Base-by-base conservation (phyloP, 2,329 filamentous ascomycete species). In the Volutella citrinella region DNA sequence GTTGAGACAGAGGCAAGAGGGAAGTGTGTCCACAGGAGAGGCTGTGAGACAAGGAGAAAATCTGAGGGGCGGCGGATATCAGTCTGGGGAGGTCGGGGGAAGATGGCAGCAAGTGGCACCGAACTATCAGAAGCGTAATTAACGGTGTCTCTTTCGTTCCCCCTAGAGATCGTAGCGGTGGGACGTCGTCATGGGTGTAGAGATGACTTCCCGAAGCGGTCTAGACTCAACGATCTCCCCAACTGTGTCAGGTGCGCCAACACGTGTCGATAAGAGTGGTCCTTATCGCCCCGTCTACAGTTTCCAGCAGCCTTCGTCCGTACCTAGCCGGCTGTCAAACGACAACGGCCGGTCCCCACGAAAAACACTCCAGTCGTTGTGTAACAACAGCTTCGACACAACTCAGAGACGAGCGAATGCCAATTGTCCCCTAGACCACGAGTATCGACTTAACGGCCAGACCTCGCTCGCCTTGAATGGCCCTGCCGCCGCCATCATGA, bases 71-170 rank as follows among this genome's bases (percentile, higher is more conserved):
- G 20, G 15, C 10, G 7, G 30, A 20, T 14, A 14, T 23, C 7
- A 21, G 32, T 17, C 19, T 17, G 21, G 11, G 18, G 29, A 21
- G 26, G 24, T 16, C 24, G n/a, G 22, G 13, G 13, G 10, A 15
- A 24, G 36, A 40, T 30, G 30, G 33, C 35, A 22, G n/a, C n/a
- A n/a, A n/a, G n/a, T n/a, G n/a, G n/a, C n/a, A n/a, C n/a, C n/a
- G n/a, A n/a, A n/a, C n/a, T n/a, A n/a, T n/a, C n/a, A n/a, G 47
- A 47, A 51, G 49, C 46, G 49, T 53, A 53, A 53, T 53, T 53
- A 53, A 46, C 47, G 41, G 49, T 48, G 43, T 32, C 42, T 33
- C 38, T 45, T 46, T 31, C 34, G 49, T 40, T 43, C 47, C 50
- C 50, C 46, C 42, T 49, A 54, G 50, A 51, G 46, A 54, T 54